Evolutionary conservation across 768 basidiomycete species (phyloP).

Genomic region (Termitomyces heimii): DNA sequence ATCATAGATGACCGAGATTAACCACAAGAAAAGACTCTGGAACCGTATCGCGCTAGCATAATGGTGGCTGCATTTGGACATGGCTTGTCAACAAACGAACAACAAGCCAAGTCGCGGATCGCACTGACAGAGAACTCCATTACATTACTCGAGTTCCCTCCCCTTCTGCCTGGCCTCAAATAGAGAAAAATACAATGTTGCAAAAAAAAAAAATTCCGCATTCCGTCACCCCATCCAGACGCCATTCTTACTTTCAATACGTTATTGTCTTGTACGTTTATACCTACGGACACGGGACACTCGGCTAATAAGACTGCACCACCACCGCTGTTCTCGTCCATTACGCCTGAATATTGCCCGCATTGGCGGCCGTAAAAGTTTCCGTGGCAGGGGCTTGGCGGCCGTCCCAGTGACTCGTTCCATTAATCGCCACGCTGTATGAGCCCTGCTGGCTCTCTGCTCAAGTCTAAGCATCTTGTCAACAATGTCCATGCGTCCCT

Average conservation of each 20-base stretch:
- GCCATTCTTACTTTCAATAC: not conserved
- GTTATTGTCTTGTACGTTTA: conserved; percentile 9
- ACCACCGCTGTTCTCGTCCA: conserved; percentile 27
- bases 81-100: conserved; percentile 11
- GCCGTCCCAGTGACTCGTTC: conserved; percentile 12
- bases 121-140: conserved; percentile 15
- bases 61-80: conserved; percentile 9
- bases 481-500: conserved; percentile 53
- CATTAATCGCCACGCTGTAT: conserved; percentile 15
- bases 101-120: conserved; percentile 17
- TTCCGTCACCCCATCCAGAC: not conserved
- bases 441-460: conserved; percentile 2
- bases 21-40: not conserved
- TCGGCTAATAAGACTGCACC: conserved; percentile 19
- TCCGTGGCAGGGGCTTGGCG: conserved; percentile 5
- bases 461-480: conserved; percentile 21
- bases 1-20: not conserved
- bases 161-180: not conserved
- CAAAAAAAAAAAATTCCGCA: not conserved
- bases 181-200: not conserved
- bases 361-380: conserved; percentile 16
- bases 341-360: conserved; percentile 23
- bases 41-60: not conserved
- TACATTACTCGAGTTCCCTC: conserved; percentile 4
- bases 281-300: conserved; percentile 7